A percentile compares a stretch with the other conserved stretches of the same genome.
phyloP scores from a whole-genome alignment of 2,329 filamentous ascomycete species.

The Arthrobotrys sphaeroides region DNA sequence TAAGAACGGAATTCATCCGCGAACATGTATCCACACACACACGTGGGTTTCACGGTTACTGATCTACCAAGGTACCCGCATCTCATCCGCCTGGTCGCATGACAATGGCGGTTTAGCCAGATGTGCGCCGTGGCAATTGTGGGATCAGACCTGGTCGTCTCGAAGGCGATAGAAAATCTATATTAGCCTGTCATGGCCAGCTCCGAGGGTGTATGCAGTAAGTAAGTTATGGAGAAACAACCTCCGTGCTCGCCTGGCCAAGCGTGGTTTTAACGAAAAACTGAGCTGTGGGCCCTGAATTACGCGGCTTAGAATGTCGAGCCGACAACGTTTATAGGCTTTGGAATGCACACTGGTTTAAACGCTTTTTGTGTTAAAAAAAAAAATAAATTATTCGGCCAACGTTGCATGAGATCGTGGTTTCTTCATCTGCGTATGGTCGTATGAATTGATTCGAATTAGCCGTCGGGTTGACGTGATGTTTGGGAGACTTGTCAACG shows the following conservation, averaged over 20 bases:
- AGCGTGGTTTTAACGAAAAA: constrained; percentile 32
- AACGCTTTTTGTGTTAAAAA: no score
- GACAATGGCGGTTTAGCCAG: constrained; percentile 41
- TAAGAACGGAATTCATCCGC: neutral
- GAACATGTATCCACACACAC: neutral
- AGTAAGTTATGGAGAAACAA: constrained; percentile 49
- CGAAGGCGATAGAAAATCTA: constrained; percentile 14
- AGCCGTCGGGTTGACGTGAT: neutral
- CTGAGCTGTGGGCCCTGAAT: neutral
- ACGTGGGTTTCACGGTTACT: neutral
- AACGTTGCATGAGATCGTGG: neutral
- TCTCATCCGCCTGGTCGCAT: constrained; percentile 12
- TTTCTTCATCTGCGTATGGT: neutral
- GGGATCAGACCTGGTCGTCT: neutral
- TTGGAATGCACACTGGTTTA: constrained; percentile 16
- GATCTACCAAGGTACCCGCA: constrained; percentile 4
- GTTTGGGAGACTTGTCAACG: neutral
- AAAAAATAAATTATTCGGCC: constrained; percentile 4
- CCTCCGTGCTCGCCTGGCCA: constrained; percentile 30
- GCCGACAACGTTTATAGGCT: constrained; percentile 21
- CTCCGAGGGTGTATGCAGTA: constrained; percentile 22
- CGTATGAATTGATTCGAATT: neutral
- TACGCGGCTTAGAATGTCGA: constrained; percentile 32
- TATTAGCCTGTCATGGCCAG: constrained; percentile 38
- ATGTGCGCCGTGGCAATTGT: constrained; percentile 1